Conservation (phyloP, 2,329 filamentous ascomycete genomes). For the Helminthosporium solani region DNA sequence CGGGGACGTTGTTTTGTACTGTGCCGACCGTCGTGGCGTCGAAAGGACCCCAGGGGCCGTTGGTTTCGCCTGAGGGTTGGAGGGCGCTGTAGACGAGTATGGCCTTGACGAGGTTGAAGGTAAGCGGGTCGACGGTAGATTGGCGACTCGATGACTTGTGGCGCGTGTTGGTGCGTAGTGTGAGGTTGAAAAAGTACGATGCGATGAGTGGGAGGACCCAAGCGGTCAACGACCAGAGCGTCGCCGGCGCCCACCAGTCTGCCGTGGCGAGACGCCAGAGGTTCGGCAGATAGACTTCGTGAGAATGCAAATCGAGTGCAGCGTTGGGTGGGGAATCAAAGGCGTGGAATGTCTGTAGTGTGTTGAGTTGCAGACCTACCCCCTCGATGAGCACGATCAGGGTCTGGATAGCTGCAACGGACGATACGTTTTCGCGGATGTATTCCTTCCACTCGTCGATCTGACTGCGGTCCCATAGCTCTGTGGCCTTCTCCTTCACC, state of each 20-base stretch:
- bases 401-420: conserved; percentile 54
- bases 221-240: conserved; percentile 74
- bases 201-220: conserved; percentile 67
- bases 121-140: conserved; percentile 76
- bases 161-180: conserved; percentile 55
- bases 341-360: conserved; percentile 70
- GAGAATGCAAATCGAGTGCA: conserved; percentile 50
- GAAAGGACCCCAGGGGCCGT: conserved; percentile 55
- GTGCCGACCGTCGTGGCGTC: conserved; percentile 60
- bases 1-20: conserved; percentile 67
- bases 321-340: conserved; percentile 68
- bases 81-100: conserved; percentile 81
- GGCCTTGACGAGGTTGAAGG: conserved; percentile 87
- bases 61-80: conserved; percentile 39
- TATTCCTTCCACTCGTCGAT: conserved; percentile 65
- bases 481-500: conserved; percentile 64
- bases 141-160: conserved; percentile 48
- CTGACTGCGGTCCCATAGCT: conserved; percentile 65
- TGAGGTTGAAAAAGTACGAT: conserved; percentile 91
- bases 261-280: conserved; percentile 74
- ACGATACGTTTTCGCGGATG: conserved; percentile 70
- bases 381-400: conserved; percentile 62
- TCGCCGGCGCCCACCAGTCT: conserved; percentile 80
- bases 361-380: conserved; percentile 65
- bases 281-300: conserved; percentile 72